phyloP scores from a whole-genome alignment of 2,329 filamentous ascomycete genomes.

The Neodidymelliopsis sp. region DNA sequence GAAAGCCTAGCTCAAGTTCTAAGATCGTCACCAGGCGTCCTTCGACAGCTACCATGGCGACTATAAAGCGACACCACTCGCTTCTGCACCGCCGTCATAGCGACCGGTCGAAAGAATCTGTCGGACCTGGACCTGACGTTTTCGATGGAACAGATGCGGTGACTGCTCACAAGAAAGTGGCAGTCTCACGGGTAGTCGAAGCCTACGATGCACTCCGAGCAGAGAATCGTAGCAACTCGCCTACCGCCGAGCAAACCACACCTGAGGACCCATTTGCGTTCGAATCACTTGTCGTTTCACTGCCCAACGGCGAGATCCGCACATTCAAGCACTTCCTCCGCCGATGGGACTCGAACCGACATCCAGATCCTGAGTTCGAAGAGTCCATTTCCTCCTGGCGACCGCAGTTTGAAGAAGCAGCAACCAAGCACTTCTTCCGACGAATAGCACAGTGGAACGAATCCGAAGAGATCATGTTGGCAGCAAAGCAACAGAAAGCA shows the following conservation, averaged over 20 bases:
- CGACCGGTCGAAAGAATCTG: constrained; percentile 10
- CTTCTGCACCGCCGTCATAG: constrained; percentile 16
- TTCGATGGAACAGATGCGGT: constrained; percentile 18
- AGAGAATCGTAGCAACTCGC: constrained; percentile 13
- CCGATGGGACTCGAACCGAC: constrained; percentile 25
- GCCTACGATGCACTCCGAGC: constrained; percentile 16
- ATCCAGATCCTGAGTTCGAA: constrained; percentile 28
- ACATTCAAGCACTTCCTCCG: constrained; percentile 31
- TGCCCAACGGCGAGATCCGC: constrained; percentile 31
- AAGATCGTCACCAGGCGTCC: constrained; percentile 4
- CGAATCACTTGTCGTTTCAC: constrained; percentile 20
- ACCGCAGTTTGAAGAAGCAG: constrained; percentile 28
- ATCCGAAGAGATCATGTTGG: constrained; percentile 23
- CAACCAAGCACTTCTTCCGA: constrained; percentile 31
- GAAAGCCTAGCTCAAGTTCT: constrained; percentile 10
- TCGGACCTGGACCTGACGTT: not conserved
- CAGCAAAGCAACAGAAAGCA: constrained; percentile 19
- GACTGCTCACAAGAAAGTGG: constrained; percentile 14
- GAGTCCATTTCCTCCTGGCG: constrained; percentile 14
- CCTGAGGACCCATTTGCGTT: constrained; percentile 23
- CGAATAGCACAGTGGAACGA: constrained; percentile 32
- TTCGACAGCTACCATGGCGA: constrained; percentile 18
- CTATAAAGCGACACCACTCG: constrained; percentile 17
- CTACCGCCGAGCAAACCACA: constrained; percentile 10
- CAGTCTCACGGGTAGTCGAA: constrained; percentile 18